Evolutionary conservation across 2,329 filamentous ascomycete genomes (phyloP).

Genomic region (Eutypa lata): DNA sequence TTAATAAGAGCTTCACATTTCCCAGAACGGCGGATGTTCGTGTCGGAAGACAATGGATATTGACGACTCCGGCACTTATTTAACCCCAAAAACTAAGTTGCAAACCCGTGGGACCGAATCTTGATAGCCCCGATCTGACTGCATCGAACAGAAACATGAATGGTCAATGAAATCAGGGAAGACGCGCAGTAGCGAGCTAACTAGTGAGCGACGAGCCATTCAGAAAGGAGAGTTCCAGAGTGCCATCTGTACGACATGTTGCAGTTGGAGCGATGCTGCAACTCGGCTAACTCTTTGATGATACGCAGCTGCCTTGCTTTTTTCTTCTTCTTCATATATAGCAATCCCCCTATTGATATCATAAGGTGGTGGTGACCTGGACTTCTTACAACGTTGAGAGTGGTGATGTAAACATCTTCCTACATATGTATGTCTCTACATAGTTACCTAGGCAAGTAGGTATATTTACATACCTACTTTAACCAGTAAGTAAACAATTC

Average conservation of each 20-base stretch:
- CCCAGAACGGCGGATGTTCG: not conserved
- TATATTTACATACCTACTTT: too few relatives aligned
- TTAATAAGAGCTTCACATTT: not conserved
- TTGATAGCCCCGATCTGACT: not conserved
- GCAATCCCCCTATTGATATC: too few relatives aligned
- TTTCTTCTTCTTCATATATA: too few relatives aligned
- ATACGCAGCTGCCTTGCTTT: too few relatives aligned
- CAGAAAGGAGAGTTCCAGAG: constrained; percentile 1
- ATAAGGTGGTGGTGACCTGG: not conserved
- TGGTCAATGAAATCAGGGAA: constrained; percentile 13
- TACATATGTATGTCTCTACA: too few relatives aligned
- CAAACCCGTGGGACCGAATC: not conserved
- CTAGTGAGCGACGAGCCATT: not conserved
- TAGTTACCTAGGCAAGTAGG: too few relatives aligned
- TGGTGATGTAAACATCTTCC: too few relatives aligned
- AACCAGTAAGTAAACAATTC: too few relatives aligned
- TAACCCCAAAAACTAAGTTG: not conserved
- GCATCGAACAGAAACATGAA: constrained; percentile 1
- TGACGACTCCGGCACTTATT: not conserved
- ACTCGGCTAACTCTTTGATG: not conserved
- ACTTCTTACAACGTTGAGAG: too few relatives aligned
- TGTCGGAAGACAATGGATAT: too few relatives aligned
- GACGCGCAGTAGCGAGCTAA: constrained; percentile 15
- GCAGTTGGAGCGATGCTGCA: constrained; percentile 1
- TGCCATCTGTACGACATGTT: constrained; percentile 7